A percentile compares a stretch with the other conserved stretches of the same genome.
These are phyloP conservation scores for Apiospora malaysiana DNA, from an alignment of 2,329 filamentous ascomycete genomes.

Conservation along the genomic window DNA sequence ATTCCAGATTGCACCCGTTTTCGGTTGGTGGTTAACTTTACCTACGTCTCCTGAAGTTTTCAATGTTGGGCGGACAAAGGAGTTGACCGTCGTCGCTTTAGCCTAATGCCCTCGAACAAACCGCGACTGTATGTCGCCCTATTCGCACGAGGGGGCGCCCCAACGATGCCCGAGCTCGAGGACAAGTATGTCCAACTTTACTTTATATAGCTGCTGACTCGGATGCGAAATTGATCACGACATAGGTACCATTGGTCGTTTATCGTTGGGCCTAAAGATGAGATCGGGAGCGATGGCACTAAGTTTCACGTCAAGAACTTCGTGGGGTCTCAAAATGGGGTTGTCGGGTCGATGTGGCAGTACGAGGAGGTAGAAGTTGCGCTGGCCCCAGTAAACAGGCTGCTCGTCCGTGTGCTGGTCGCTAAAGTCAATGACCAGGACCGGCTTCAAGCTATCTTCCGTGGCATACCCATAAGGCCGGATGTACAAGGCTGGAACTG, in stretches of 20 bases:
- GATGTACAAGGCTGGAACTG: background rate
- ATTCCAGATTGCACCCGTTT: background rate
- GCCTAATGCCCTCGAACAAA: background rate
- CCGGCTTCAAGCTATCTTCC: background rate
- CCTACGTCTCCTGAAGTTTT: background rate
- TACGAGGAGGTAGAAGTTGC: background rate
- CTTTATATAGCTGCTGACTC: background rate
- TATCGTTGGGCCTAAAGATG: background rate
- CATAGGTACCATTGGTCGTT: slow-evolving; percentile 1
- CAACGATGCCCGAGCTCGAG: background rate
- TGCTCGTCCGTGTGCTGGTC: slow-evolving; percentile 1
- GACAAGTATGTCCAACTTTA: background rate
- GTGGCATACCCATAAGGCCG: background rate
- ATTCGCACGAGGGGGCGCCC: background rate
- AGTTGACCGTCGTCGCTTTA: background rate
- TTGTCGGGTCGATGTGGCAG: slow-evolving; percentile 10
- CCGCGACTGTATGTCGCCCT: slow-evolving; percentile 1
- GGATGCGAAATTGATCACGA: background rate
- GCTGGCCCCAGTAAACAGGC: background rate
- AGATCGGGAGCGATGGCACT: background rate
- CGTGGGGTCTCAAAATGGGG: background rate
- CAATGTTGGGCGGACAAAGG: background rate
- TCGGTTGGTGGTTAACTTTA: background rate
- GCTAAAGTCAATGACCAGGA: background rate
- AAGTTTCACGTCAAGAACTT: slow-evolving; percentile 13